Base-by-base conservation (phyloP, 345 rosid genomes). In the Clausena lansium region DNA sequence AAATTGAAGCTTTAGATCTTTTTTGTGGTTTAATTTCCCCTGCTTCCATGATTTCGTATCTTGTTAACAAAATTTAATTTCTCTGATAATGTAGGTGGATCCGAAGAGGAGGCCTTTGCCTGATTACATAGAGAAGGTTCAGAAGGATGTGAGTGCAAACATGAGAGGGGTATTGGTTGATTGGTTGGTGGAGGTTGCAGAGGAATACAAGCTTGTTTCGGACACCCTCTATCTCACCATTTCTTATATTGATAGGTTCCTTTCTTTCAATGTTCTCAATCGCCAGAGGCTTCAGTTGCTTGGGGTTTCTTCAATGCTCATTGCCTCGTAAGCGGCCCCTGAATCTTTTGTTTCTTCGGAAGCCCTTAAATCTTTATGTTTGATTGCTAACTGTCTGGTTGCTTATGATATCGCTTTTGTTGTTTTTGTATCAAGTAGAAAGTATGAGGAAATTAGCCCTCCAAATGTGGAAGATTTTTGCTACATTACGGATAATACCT, bases 131-230 rank as follows among this genome's bases (percentile, higher is more conserved):
- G 94, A 91, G 76, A 90, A 81, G 79, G 79, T 95, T 28, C 96
- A 93, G 71, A 89, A 75, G 70, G 98, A 92, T 83, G 78, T 92
- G 0, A 87, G 78, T 9, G 80, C 93, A 1, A 84, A 79, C 20
- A 92, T 92, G 96, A 88, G 98, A 83, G 97, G 89, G 57, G 75
- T 91, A 25, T 74, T 93, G 83, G 89, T 92, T 71, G 98, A 95
- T 85, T 93, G 98, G 98, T 79, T 95, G 83, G 97, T 93, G 60
- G 94, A 90, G 74, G 96, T 95, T 52, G 90, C 96, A 4, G 97
- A 91, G 60, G 96, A 92, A 61, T 88, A 90, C 83, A 88, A 89
- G 81, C 93, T 95, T 68, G 71, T 86, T 20, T 73, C 94, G 0
- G 97, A 95, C 47, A 90, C 96, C 9, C 83, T 92, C 22, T 88